Evolutionary conservation across 345 rosid genomes (phyloP), one percentile per base, ranked within the genome.

Genomic region (Rhizophora apiculata): DNA sequence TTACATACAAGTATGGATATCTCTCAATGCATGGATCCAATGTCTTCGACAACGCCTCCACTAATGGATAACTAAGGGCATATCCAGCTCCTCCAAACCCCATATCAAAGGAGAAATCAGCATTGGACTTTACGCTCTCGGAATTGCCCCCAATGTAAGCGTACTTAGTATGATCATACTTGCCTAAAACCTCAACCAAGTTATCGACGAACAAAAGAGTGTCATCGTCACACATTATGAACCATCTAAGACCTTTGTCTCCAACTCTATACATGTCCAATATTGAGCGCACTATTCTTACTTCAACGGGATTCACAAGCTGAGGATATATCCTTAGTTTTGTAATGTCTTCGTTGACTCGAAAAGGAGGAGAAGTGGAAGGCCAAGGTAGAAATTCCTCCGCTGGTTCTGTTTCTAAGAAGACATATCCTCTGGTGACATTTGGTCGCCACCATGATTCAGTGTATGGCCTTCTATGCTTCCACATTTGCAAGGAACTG

Each of bases 391-490:
- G 62, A 37, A 76, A 76, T 64, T 83, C 81, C 49, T 56, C 6
- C n/a, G 79, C 37, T 24, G 93, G 87, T 70, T 82, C 58, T 43
- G 32, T 62, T 36, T 84, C 91, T 9, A 90, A 65, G 59, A 88
- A 90, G 72, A 88, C 61, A 68, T 82, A 82, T 37, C 93, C 89
- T 58, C 79, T 78, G 4, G 93, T 85, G 11, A 70, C 65, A 68
- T 88, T 85, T 15, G 87, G 85, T 76, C 82, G 68, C 96, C 92
- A 88, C 92, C 93, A 85, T 20, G 90, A 68, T 62, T 86, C 89
- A 8, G 82, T 73, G 77, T 80, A 82, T 11, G 83, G 63, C 76
- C 61, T 86, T 48, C 79, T 85, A 13, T 67, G 34, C 24, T 76
- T 68, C 92, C 88, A 85, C 20, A 85, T 82, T 31, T 54, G 80